These are phyloP conservation scores for Fusarium albosuccineum DNA, from an alignment of 2,329 filamentous ascomycete species.

Conservation along the genomic window DNA sequence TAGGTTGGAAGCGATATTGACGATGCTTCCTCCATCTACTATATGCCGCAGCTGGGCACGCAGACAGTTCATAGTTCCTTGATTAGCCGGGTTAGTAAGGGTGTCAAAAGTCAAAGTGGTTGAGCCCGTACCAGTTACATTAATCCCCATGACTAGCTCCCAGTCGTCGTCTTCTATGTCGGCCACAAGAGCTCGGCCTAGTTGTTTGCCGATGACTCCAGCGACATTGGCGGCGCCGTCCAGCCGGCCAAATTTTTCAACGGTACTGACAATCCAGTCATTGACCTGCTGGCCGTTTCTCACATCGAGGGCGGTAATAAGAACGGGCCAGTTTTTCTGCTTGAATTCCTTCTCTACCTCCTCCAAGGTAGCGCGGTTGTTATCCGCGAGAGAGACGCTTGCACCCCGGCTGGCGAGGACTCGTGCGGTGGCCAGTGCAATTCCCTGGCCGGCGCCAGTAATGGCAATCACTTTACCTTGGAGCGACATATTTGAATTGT, in stretches of 20 bases:
- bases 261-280: background rate
- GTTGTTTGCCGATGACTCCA: constrained; percentile 7
- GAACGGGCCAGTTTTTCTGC: background rate
- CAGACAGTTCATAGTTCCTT: background rate
- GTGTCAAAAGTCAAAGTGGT: background rate
- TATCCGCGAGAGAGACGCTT: constrained; percentile 6
- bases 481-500: background rate
- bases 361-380: background rate
- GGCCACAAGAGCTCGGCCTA: background rate
- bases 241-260: background rate
- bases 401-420: constrained; percentile 8
- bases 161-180: constrained; percentile 12
- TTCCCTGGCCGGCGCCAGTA: constrained; percentile 6
- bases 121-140: background rate
- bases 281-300: background rate
- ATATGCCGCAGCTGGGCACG: background rate
- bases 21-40: background rate
- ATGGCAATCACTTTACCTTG: constrained; percentile 13
- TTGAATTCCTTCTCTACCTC: background rate
- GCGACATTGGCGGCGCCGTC: constrained; percentile 13
- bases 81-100: too few species aligned
- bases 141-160: constrained; percentile 11
- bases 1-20: background rate
- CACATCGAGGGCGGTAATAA: background rate
- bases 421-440: background rate